Percentiles rank a stretch among this genome's conserved stretches.
phyloP scores from a whole-genome alignment of 352 stramenopile genomes.

The Albugo laibachii region DNA sequence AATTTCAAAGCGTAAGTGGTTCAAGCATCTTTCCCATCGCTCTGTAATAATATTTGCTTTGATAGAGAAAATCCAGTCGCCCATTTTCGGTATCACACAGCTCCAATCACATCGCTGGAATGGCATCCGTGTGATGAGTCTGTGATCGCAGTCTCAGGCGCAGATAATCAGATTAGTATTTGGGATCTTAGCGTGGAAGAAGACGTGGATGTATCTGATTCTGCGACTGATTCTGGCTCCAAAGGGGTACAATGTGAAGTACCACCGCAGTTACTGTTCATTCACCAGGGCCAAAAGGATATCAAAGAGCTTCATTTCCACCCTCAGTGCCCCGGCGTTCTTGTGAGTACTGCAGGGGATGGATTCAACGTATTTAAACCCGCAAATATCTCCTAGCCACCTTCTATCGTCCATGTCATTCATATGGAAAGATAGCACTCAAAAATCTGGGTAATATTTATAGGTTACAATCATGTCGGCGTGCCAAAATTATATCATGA shows the following conservation, averaged over 20 bases:
- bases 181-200: slow-evolving; percentile 99
- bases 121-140: slow-evolving; percentile 99
- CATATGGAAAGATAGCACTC: neutral
- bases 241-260: slow-evolving; percentile 59
- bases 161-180: slow-evolving; percentile 94
- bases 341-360: slow-evolving; percentile 92
- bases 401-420: neutral
- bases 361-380: slow-evolving; percentile 98
- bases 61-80: slow-evolving; percentile 66
- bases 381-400: slow-evolving; percentile 73
- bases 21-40: neutral
- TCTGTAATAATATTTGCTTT: neutral
- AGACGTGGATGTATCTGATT: slow-evolving; percentile 67
- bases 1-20: slow-evolving; percentile 55
- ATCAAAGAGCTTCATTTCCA: slow-evolving; percentile 99
- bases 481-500: too few relatives aligned
- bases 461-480: too few relatives aligned
- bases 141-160: slow-evolving; percentile 87
- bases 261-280: slow-evolving; percentile 97
- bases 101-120: slow-evolving; percentile 94
- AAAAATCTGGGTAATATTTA: neutral
- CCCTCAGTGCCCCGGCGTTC: slow-evolving; percentile 92
- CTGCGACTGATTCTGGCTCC: slow-evolving; percentile 18
- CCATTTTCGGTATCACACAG: slow-evolving; percentile 91
- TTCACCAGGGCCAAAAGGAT: slow-evolving; percentile 96